Conservation (phyloP, 2,329 filamentous ascomycete species). For the Colletotrichum sp. region DNA sequence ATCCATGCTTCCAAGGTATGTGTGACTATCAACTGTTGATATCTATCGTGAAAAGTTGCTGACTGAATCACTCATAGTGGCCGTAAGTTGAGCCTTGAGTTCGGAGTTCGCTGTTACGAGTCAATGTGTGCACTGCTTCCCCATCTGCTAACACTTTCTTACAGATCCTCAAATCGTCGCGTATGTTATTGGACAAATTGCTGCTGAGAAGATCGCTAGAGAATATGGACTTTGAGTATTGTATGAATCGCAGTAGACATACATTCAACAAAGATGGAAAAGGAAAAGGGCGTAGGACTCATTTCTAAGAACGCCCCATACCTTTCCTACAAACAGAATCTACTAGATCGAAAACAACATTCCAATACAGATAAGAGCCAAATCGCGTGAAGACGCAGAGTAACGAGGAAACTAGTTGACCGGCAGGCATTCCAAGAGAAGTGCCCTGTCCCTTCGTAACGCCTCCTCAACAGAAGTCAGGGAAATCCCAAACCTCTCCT, state of each 20-base stretch:
- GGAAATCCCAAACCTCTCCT: constrained; percentile 31
- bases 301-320: no score
- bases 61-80: not conserved
- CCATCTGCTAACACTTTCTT: fast-evolving
- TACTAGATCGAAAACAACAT: fast-evolving
- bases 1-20: not conserved
- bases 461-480: constrained; percentile 30
- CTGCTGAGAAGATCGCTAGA: not conserved
- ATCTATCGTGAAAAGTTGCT: not conserved
- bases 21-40: fast-evolving
- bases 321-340: no score
- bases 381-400: no score
- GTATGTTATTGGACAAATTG: not conserved
- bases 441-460: constrained; percentile 27
- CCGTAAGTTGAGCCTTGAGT: not conserved
- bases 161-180: constrained; percentile 10
- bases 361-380: fast-evolving
- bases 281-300: no score
- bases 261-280: no score
- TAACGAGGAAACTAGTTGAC: not conserved
- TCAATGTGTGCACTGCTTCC: not conserved
- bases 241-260: no score
- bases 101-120: fast-evolving
- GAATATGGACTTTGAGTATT: no score
- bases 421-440: constrained; percentile 16